Conservation (phyloP, 805 yeast genomes). For the Candida pseudoglaebosa region DNA sequence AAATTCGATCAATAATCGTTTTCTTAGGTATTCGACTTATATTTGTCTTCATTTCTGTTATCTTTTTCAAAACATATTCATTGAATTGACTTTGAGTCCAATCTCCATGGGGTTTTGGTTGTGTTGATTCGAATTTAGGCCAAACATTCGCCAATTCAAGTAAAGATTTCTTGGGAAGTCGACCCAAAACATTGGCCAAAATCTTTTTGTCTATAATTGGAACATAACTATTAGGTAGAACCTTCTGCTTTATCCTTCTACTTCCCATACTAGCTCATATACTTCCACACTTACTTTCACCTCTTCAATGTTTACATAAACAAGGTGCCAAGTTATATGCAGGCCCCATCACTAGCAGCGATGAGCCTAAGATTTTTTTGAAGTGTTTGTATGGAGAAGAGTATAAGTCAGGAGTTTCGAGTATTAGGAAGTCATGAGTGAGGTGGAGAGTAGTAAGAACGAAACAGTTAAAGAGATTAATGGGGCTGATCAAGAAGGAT, state of each 20-base stretch:
- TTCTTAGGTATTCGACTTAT: conserved; percentile 21
- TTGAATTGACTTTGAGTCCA: conserved; percentile 21
- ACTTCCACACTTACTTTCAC: no score
- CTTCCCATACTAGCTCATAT: no score
- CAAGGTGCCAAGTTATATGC: neutral
- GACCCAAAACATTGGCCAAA: conserved; percentile 17
- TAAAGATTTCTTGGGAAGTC: conserved; percentile 30
- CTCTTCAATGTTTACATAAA: conserved; percentile 1
- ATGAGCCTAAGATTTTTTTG: neutral
- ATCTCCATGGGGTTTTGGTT: conserved; percentile 18
- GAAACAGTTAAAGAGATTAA: neutral
- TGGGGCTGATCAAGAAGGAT: conserved; percentile 22
- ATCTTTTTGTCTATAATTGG: conserved; percentile 26
- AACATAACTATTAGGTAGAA: conserved; percentile 36
- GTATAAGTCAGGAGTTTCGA: neutral
- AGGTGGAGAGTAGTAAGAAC: neutral
- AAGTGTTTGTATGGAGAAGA: neutral
- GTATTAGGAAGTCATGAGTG: conserved; percentile 3
- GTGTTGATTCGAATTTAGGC: conserved; percentile 30
- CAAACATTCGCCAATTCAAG: conserved; percentile 30
- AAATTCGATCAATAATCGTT: conserved; percentile 40
- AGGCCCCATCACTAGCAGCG: neutral
- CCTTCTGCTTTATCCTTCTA: conserved; percentile 17
- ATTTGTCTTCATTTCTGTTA: conserved; percentile 8
- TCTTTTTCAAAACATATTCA: conserved; percentile 16